phyloP scores from a whole-genome alignment of 1,139 yeast species.

The Pichia sp. region DNA sequence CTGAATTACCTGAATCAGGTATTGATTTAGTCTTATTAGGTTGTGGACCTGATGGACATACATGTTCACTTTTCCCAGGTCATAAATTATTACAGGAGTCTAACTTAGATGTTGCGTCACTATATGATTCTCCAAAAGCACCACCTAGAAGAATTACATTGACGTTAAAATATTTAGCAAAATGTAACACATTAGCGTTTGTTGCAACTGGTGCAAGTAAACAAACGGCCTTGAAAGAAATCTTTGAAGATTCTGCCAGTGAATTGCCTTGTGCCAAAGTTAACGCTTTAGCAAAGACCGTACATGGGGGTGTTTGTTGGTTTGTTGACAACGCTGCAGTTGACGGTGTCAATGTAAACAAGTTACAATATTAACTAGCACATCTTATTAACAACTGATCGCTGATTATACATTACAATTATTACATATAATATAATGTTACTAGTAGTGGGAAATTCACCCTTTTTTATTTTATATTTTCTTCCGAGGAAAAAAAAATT shows the following conservation, averaged over 20 bases:
- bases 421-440: too few species aligned
- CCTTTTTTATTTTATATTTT: too few species aligned
- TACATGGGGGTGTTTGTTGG: constrained; percentile 55
- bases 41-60: constrained; percentile 80
- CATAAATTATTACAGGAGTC: constrained; percentile 42
- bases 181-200: constrained; percentile 58
- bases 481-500: neutral
- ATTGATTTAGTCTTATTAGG: constrained; percentile 62
- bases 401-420: too few species aligned
- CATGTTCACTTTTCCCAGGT: constrained; percentile 69
- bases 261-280: constrained; percentile 72
- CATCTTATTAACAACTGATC: too few species aligned
- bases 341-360: constrained; percentile 47
- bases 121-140: constrained; percentile 66
- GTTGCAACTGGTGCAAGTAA: constrained; percentile 89
- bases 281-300: constrained; percentile 32
- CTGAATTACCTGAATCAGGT: constrained; percentile 34
- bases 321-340: constrained; percentile 75
- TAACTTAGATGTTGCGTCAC: constrained; percentile 35
- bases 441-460: too few species aligned
- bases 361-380: constrained; percentile 1
- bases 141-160: constrained; percentile 73
- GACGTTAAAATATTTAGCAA: constrained; percentile 57
- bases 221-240: constrained; percentile 63
- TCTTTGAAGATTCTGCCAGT: constrained; percentile 48